Base-by-base conservation (phyloP, 208 protist genomes). In the Wallacemonas sp. region DNA sequence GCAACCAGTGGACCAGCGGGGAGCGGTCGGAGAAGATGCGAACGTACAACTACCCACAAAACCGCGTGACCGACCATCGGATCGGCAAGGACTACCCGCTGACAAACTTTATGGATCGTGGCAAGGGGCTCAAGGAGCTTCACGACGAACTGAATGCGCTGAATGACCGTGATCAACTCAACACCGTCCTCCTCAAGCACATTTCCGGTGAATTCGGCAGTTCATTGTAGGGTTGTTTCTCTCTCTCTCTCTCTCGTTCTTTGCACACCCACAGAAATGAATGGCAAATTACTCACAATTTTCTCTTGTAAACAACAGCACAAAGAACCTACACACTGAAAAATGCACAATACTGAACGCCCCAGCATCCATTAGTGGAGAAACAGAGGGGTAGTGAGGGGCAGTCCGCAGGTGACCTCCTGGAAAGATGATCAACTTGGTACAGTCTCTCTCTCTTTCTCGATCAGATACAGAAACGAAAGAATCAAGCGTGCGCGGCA, bases 21-120 rank as follows among this genome's bases (percentile, higher is more conserved):
- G 92, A 96, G 74, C 85, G 92, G 19, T 92, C 87, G 0, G 92
- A 96, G 58, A 93, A 92, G 67, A 95, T 96, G 87, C 65, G 92
- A 43, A 95, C 92, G 23, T 96, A 95, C 81, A 96, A 96, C 58
- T 93, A 83, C 61, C 92, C 87, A 11, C 92, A 96, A 54, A 96
- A 96, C 65, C 84, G 87, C 16, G 79, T 95, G 19, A 94, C 89
- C 3, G 92, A 96, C 54, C 92, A 96, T 54, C 88, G 92, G 27
- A 65, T 96, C 27, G 90, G 90, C 2, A 92, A 88, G 54, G 90
- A 96, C 55, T 96, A 83, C 61, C 71, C 85, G 6, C 72, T 96
- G 43, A 63, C 66, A 27, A 76, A 74, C 1, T 96, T 96, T 62
- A 91, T 96, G 83, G 85, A 94, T 2, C 67, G 71, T 49, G 87